Base-by-base conservation (phyloP, 2,329 filamentous ascomycete genomes). In the Dactylonectria macrodidyma region DNA sequence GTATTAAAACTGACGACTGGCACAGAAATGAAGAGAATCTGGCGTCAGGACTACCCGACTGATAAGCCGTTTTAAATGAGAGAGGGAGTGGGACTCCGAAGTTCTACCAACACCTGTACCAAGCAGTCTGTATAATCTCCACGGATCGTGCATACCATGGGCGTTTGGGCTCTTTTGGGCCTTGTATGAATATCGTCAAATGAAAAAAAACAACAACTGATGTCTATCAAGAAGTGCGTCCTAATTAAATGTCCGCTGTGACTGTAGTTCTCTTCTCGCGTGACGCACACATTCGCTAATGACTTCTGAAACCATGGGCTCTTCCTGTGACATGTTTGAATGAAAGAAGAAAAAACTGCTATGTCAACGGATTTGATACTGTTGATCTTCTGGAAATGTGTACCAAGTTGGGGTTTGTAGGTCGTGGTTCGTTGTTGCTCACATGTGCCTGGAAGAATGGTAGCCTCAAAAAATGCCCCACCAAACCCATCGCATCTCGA, bases 11-110 rank as follows among this genome's bases (percentile, higher is more conserved):
- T 74, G 62, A 76, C 69, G 64, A 16, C 19, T 19, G 4, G 5
- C 51, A 11, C 57, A 87, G 86, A 85, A 60, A 84, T 87, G 77
- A 83, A 81, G 70, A 80, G 78, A 30, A 81, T 87, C 73, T 84
- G 83, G 82, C 78, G 78, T 34, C 74, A 82, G 41, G 81, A 83
- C 22, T 80, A 80, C 67, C 76, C 79, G 9, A 75, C 73, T 30
- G 78, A 81, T 57, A 81, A 77, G 65, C 71, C 79, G 11, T 73
- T 81, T 59, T 79, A 74, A 74, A 63, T 24, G 30, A 59, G 66
- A 66, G 65, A 60, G 48, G 57, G 66, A 62, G 55, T 57, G 59
- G 59, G 61, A 71, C 47, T 57, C 68, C 57, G 54, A 71, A 57
- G 62, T 73, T 74, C 71, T 69, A 74, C 57, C 58, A 67, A 73